Percentiles rank a stretch among this genome's conserved stretches.
These are phyloP conservation scores for Coniochaeta sp. DNA, from an alignment of 2,329 filamentous ascomycete genomes.

Conservation along the genomic window DNA sequence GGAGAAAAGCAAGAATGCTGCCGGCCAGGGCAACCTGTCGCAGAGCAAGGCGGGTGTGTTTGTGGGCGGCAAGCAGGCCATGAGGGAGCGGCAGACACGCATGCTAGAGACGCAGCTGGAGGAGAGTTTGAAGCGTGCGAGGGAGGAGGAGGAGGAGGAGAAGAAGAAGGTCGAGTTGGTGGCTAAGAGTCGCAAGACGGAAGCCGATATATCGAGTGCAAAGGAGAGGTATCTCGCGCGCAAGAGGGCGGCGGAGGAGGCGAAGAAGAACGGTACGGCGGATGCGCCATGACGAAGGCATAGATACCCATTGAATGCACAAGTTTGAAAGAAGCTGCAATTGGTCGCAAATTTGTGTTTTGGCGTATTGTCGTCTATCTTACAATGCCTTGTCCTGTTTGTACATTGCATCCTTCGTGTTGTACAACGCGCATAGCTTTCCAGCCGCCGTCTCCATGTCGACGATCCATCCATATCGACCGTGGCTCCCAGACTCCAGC, in stretches of 20 bases:
- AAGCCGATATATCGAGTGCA: constrained; percentile 66
- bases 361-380: background rate
- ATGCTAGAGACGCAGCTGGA: constrained; percentile 77
- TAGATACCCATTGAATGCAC: constrained; percentile 21
- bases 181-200: constrained; percentile 72
- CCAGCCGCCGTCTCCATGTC: background rate
- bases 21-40: constrained; percentile 21
- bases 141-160: constrained; percentile 63
- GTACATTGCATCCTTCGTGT: background rate
- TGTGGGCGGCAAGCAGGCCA: constrained; percentile 53
- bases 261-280: constrained; percentile 32
- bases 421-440: background rate
- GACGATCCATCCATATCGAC: background rate
- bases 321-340: background rate
- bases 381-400: background rate
- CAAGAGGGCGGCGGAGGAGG: constrained; percentile 65
- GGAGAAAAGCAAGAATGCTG: constrained; percentile 19
- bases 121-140: constrained; percentile 61
- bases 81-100: constrained; percentile 67
- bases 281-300: constrained; percentile 14
- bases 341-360: background rate
- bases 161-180: constrained; percentile 54
- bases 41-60: constrained; percentile 30
- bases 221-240: constrained; percentile 73
- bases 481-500: background rate